These are phyloP conservation scores for Pyrenula aspistea DNA, from an alignment of 495 filamentous ascomycete genomes.

Conservation along the genomic window DNA sequence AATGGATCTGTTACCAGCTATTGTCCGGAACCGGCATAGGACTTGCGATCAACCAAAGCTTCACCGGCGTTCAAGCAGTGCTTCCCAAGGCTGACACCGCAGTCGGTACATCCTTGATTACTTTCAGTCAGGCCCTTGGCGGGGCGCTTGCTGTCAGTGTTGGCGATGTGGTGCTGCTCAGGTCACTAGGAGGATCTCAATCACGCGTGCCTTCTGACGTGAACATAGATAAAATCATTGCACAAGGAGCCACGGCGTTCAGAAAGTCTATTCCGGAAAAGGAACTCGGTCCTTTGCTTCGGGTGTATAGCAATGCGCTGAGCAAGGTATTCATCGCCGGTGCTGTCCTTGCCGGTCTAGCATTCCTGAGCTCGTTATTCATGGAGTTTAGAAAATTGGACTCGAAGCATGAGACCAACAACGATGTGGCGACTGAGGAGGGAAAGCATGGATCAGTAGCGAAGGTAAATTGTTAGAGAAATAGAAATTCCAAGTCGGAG, in stretches of 20 bases:
- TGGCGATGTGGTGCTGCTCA: slow-evolving; percentile 47
- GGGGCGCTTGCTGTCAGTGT: slow-evolving; percentile 55
- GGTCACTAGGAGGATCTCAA: slow-evolving; percentile 21
- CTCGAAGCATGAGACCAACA: slow-evolving; percentile 9
- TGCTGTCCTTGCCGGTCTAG: slow-evolving; percentile 39
- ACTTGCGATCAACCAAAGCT: slow-evolving; percentile 3
- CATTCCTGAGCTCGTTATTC: slow-evolving; percentile 34
- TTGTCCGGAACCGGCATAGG: slow-evolving; percentile 16
- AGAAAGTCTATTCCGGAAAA: slow-evolving; percentile 27
- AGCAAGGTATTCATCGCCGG: slow-evolving; percentile 38
- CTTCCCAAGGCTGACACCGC: slow-evolving; percentile 50
- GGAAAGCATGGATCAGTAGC: too few species aligned
- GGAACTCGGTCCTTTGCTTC: slow-evolving; percentile 25
- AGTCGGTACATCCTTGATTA: slow-evolving; percentile 46
- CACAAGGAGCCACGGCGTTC: slow-evolving; percentile 41
- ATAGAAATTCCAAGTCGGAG: too few species aligned
- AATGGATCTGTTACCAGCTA: slow-evolving; percentile 50
- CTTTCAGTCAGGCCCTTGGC: slow-evolving; percentile 60
- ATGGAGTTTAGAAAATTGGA: slow-evolving; percentile 56
- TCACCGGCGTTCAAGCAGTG: slow-evolving; percentile 42
- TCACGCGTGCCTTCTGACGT: slow-evolving; percentile 24
- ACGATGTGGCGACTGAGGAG: neutral
- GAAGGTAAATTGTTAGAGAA: too few species aligned
- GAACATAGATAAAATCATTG: slow-evolving; percentile 29
- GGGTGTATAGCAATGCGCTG: slow-evolving; percentile 47